A percentile compares a stretch with the other conserved stretches of the same genome.
These are phyloP conservation scores for Wickerhamomyces subpelliculosus DNA, from an alignment of 805 yeast genomes.

Conservation along the genomic window DNA sequence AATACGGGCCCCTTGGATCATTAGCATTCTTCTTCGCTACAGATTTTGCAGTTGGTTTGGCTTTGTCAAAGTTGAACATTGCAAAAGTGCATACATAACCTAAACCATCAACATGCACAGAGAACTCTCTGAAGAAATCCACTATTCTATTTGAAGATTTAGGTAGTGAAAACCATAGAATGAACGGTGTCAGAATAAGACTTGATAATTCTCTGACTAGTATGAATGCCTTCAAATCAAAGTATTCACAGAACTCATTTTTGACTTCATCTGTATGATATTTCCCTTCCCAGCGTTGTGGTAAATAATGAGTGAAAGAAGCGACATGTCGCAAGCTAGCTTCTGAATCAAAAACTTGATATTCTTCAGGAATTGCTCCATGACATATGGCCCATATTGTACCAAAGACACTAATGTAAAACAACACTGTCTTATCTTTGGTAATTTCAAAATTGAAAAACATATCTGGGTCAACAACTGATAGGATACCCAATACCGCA, in stretches of 20 bases:
- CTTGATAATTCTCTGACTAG: constrained; percentile 76
- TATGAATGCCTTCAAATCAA: constrained; percentile 64
- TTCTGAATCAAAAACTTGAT: constrained; percentile 87
- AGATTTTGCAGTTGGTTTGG: constrained; percentile 28
- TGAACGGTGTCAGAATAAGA: constrained; percentile 77
- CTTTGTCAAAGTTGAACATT: constrained; percentile 74
- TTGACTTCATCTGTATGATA: constrained; percentile 83
- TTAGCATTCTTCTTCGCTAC: constrained; percentile 21
- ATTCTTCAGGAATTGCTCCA: constrained; percentile 56
- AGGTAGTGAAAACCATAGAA: constrained; percentile 82
- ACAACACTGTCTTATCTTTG: constrained; percentile 71
- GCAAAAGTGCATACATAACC: constrained; percentile 95
- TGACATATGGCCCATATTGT: constrained; percentile 81
- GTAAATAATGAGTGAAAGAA: constrained; percentile 85
- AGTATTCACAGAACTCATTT: constrained; percentile 71
- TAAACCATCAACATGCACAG: constrained; percentile 87
- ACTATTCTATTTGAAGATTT: constrained; percentile 66
- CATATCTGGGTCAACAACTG: constrained; percentile 82
- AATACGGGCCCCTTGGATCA: constrained; percentile 27
- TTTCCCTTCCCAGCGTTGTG: constrained; percentile 78
- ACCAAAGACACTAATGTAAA: constrained; percentile 85
- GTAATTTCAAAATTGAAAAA: constrained; percentile 86
- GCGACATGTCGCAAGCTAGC: constrained; percentile 74
- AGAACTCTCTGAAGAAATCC: constrained; percentile 85
- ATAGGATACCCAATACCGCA: constrained; percentile 74